Evolutionary conservation across 2,329 filamentous ascomycete genomes (phyloP).

Genomic region (Xylaria digitata): DNA sequence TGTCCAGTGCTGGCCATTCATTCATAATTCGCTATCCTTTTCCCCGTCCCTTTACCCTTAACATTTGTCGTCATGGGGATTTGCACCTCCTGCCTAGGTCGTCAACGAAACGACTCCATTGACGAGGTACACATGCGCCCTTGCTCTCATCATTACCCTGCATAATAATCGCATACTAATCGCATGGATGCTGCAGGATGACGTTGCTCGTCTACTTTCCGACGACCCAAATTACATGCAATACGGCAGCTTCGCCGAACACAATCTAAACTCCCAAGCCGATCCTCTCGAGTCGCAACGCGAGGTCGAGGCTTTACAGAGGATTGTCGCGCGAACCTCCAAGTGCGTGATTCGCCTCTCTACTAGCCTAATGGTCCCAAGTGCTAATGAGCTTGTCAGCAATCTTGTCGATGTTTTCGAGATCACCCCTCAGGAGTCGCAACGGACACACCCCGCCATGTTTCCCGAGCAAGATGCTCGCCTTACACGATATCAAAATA

Average conservation of each 20-base stretch:
- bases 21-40: not conserved
- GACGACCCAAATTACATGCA: constrained; percentile 69
- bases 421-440: constrained; percentile 64
- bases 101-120: constrained; percentile 61
- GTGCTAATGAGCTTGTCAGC: constrained; percentile 54
- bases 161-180: constrained; percentile 37
- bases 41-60: not conserved
- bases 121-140: constrained; percentile 62
- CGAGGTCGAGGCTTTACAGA: constrained; percentile 72
- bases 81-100: constrained; percentile 70
- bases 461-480: constrained; percentile 65
- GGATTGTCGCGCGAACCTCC: constrained; percentile 72
- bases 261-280: constrained; percentile 64
- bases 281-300: constrained; percentile 72
- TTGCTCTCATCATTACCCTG: not conserved
- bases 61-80: constrained; percentile 61
- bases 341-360: constrained; percentile 59
- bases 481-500: constrained; percentile 68
- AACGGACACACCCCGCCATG: constrained; percentile 47
- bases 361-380: too few species aligned
- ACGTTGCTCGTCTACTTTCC: constrained; percentile 69
- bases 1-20: constrained; percentile 31
- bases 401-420: constrained; percentile 77
- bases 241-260: constrained; percentile 72
- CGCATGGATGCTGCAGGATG: constrained; percentile 56